Base-by-base conservation (phyloP, 2,329 filamentous ascomycete genomes). In the Ceratocystiopsis sp. region DNA sequence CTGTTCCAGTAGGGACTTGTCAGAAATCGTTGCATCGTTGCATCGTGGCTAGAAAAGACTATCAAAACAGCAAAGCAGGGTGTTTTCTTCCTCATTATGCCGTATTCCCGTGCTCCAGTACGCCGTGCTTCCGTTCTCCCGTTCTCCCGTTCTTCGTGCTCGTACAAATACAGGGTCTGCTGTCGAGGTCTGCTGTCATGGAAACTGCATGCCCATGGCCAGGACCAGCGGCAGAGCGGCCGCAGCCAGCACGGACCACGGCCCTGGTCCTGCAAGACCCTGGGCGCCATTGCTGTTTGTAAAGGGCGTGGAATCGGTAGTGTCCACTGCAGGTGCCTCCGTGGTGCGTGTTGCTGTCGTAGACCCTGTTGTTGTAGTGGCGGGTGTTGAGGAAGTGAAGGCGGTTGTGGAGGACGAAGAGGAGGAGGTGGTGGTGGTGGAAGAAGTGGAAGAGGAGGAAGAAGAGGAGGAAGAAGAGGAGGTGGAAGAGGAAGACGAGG, bases 271-370 rank as follows among this genome's bases (percentile, higher is more conserved):
- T 34, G 29, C 36, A 10, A 39, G 6, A 1, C 39, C 37, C 12
- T 34, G 37, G 39, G 43, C 43, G 1, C 42, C 41, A 12, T 46
- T 46, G 18, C 44, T 44, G 25, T 49, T 48, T 37, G 45, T 46
- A 41, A 52, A 52, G 2, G 50, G 50, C 17, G 44, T 46, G 11
- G 41, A 36, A 33, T 52, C 48, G 1, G 46, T 49, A 6, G 50
- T 49, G 35, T 50, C 43, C 2, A 35, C 13, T 3, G 46, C 29
- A 11, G 47, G 43, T 12, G 46, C 42, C 15, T 38, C 4, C 18
- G 40, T 39, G 2, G 41, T 42, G 12, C 12, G 12, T 32, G 15
- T 15, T n/a, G 43, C 17, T n/a, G 25, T 32, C 16, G 36, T 29
- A 2, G 29, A 19, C 11, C 14, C n/a, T 8, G 38, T 34, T 34